These are phyloP conservation scores for Tuber aestivum DNA, from an alignment of 495 filamentous ascomycete genomes.

Conservation along the genomic window DNA sequence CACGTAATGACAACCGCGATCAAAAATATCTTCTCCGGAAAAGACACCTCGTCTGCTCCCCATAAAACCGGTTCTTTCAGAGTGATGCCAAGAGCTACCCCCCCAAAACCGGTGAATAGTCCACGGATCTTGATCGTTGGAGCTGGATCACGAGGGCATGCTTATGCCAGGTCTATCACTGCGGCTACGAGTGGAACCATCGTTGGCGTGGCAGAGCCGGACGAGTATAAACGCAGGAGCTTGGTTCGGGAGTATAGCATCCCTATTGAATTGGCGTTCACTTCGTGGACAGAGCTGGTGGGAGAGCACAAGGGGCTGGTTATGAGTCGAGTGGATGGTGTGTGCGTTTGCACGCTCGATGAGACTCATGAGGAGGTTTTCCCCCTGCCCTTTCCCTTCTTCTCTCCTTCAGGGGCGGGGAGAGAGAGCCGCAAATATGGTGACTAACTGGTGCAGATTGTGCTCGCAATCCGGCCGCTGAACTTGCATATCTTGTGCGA, in stretches of 20 bases:
- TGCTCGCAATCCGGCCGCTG: slow-evolving; percentile 46
- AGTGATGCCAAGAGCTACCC: neutral
- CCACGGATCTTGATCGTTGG: slow-evolving; percentile 74
- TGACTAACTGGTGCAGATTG: slow-evolving; percentile 17
- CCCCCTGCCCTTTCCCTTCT: neutral
- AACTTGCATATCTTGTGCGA: slow-evolving; percentile 84
- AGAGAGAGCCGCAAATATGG: neutral
- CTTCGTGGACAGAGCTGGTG: slow-evolving; percentile 67
- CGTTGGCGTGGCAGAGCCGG: slow-evolving; percentile 74
- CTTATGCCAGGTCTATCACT: slow-evolving; percentile 63
- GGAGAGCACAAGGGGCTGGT: slow-evolving; percentile 56
- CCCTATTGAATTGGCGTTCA: slow-evolving; percentile 57
- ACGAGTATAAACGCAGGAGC: slow-evolving; percentile 63
- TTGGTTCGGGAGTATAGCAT: slow-evolving; percentile 62
- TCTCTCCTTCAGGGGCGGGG: neutral
- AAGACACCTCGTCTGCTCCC: neutral
- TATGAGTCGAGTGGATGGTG: slow-evolving; percentile 61
- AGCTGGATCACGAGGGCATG: slow-evolving; percentile 73
- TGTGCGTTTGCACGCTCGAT: slow-evolving; percentile 83
- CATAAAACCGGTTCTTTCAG: neutral
- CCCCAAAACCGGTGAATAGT: slow-evolving; percentile 6
- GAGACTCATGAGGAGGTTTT: slow-evolving; percentile 66
- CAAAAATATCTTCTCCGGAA: neutral
- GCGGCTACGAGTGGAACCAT: slow-evolving; percentile 58
- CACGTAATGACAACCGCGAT: neutral